A percentile compares a stretch with the other conserved stretches of the same genome.
phyloP scores from a whole-genome alignment of 139 green algal genomes.

The Picochlorum sp. region DNA sequence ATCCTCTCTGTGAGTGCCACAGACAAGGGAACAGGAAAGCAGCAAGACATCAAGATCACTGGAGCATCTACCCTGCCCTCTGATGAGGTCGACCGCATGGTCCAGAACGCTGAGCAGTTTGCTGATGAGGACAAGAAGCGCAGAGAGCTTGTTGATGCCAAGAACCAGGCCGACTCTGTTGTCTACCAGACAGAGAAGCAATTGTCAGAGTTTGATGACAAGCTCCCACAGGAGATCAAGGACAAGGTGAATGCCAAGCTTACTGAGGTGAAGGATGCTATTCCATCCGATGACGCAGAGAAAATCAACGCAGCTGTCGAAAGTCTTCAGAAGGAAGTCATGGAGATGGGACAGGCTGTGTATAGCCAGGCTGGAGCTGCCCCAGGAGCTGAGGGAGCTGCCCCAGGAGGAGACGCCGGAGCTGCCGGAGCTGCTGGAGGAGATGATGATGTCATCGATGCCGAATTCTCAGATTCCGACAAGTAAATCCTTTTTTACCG shows the following conservation, averaged over 20 bases:
- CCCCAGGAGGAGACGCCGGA: constrained; percentile 21
- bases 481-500: constrained; percentile 24
- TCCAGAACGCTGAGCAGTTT: constrained; percentile 90
- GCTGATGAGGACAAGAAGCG: constrained; percentile 85
- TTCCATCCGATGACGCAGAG: constrained; percentile 53
- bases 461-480: constrained; percentile 82
- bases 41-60: constrained; percentile 98
- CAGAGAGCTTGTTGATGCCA: constrained; percentile 87
- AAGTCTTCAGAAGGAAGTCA: constrained; percentile 83
- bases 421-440: constrained; percentile 24
- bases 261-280: constrained; percentile 57
- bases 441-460: constrained; percentile 89
- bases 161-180: constrained; percentile 89
- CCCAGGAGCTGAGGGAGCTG: constrained; percentile 18
- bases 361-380: constrained; percentile 55
- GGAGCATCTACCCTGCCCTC: constrained; percentile 64
- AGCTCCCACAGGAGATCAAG: constrained; percentile 77
- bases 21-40: constrained; percentile 94
- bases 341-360: constrained; percentile 86
- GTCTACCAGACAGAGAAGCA: constrained; percentile 97
- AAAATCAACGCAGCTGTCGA: constrained; percentile 86
- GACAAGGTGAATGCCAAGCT: constrained; percentile 83
- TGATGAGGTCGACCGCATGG: constrained; percentile 92
- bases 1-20: constrained; percentile 89
- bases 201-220: constrained; percentile 94